phyloP scores from a whole-genome alignment of 2,329 filamentous ascomycete species.

The Kalaharituber pfeilii region DNA sequence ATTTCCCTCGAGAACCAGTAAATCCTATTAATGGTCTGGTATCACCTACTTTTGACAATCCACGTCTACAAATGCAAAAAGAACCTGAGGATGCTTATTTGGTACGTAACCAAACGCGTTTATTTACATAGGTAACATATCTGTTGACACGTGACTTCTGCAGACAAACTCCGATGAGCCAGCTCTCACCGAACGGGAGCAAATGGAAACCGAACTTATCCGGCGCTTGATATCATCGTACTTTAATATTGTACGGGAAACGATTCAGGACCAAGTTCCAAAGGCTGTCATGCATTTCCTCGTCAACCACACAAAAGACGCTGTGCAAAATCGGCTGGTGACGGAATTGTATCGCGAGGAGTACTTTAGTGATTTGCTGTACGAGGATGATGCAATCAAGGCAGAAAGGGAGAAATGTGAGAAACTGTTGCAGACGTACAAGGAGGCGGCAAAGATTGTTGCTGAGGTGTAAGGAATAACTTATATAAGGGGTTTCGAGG shows the following conservation, averaged over 20 bases:
- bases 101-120: too few relatives aligned
- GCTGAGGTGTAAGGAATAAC: constrained; percentile 50
- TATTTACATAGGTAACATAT: background rate
- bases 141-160: background rate
- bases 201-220: constrained; percentile 94
- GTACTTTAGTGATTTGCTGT: constrained; percentile 79
- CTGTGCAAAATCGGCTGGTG: constrained; percentile 89
- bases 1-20: constrained; percentile 3
- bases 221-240: constrained; percentile 92
- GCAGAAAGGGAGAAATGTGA: constrained; percentile 97
- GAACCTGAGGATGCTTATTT: constrained; percentile 14
- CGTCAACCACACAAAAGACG: constrained; percentile 96
- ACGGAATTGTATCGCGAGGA: constrained; percentile 88
- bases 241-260: constrained; percentile 97
- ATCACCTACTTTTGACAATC: background rate
- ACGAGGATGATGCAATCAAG: constrained; percentile 95
- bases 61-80: constrained; percentile 12
- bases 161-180: constrained; percentile 46
- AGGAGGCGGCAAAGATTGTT: constrained; percentile 94
- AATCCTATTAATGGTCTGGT: background rate
- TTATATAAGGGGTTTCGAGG: too few relatives aligned
- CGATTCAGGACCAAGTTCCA: constrained; percentile 94
- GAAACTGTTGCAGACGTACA: constrained; percentile 84
- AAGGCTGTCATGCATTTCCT: constrained; percentile 98
- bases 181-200: constrained; percentile 83